Base-by-base conservation (phyloP, 768 basidiomycete species). In the Xerocomellus intermedius region DNA sequence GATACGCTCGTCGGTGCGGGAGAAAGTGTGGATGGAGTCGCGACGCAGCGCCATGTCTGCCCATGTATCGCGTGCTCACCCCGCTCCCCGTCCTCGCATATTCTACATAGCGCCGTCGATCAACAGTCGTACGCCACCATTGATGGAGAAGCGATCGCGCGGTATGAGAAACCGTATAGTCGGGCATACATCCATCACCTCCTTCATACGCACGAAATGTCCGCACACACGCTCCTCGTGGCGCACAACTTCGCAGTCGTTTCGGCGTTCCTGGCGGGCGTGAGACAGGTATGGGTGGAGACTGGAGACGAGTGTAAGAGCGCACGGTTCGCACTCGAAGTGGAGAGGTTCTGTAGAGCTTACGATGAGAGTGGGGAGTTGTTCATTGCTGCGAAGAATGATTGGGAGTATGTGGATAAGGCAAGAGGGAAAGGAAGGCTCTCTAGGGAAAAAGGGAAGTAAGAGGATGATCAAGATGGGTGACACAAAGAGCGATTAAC, bases 161-260 rank as follows among this genome's bases (percentile, higher is more conserved):
- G 17, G 47, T 67, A 69, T 47, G 66, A 64, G 24, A 72, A 74
- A 2, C 69, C 76, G 2, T 74, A 73, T 58, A 57, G 77, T 5
- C 77, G 79, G 14, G 87, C 88, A 3, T 95, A 94, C 60, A 48
- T 92, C 30, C 91, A 95, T 65, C 92, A 95, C 62, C 81, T 95
- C 14, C 73, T 94, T 35, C 85, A 87, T 48, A 92, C 92, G 7
- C 93, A 94, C 69, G 93, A 95, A 69, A 94, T 95, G 92, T 83
- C 86, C 0, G 86, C 90, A 1, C 90, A 94, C 60, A 66, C 89
- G 5, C 69, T 94, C 22, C 79, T 94, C 17, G 79, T 77, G 12
- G 76, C 84, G 71, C 93, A 95, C 69, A 95, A 94, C 60, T 75
- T 91, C 28, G 67, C 80, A 1, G 79, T 93, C 1, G 71, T 91